Evolutionary conservation across 2,329 filamentous ascomycete species (phyloP), one percentile per base, ranked within the genome.

Genomic region (Alternaria sp.): DNA sequence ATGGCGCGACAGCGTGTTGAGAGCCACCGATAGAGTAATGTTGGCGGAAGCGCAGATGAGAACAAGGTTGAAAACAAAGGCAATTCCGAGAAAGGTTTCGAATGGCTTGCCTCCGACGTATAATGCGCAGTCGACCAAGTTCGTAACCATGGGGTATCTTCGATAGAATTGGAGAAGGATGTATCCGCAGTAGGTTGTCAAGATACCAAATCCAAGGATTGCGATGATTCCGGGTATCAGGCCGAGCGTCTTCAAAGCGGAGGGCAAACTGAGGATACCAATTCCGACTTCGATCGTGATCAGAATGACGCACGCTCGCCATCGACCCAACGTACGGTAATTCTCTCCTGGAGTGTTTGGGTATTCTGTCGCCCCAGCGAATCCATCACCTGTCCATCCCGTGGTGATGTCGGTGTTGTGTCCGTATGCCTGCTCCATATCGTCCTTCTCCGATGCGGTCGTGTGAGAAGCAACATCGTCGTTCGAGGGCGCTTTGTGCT

Each of bases 1-100:
- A 61, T 89, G 84, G 3, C 85, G 75, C 9, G 87, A 87, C 41
- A 91, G 80, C 53, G 84, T 87, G 68, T 88, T 87, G 73, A 91
- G 86, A 68, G 89, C 89, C 66, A 91, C 88, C 43, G 84, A 70
- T 63, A 74, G 65, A 8, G 71, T 74, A 36, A 74, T 73, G 39
- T 74, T 74, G 11, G 68, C 71, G 18, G 66, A 70, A 32, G 70
- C 65, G 51, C 71, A 74, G 22, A 74, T 73, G n/a, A 74, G 63
- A 0, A 72, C 66, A 20, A 74, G 59, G 42, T 74, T 72, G 54
- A 74, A 64, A 7, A 74, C 51, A 47, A 74, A 74, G 0, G 66
- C 70, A 7, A 69, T 49, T 6, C 64, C 70, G 20, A 74, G 66
- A 51, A 70, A 72, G 28, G 61, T 61, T 51, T 72, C 71, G 47